Conservation (phyloP, 2,329 filamentous ascomycete genomes). For the Penicillium sp. region DNA sequence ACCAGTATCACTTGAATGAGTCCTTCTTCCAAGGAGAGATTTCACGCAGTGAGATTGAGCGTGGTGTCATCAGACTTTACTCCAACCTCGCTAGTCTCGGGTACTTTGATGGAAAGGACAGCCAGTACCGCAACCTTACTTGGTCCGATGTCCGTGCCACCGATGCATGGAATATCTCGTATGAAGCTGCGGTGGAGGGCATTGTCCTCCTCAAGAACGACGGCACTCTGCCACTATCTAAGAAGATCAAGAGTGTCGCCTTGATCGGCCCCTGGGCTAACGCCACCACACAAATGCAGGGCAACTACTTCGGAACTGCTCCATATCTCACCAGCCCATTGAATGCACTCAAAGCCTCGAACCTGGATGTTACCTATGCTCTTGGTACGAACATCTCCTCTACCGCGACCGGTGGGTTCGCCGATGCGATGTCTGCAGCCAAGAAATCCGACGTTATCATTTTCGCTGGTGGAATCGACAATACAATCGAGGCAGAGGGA, state of each 20-base stretch:
- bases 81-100: slow-evolving; percentile 57
- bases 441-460: slow-evolving; percentile 47
- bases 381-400: slow-evolving; percentile 44
- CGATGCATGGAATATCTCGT: slow-evolving; percentile 61
- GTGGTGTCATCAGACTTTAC: slow-evolving; percentile 56
- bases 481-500: slow-evolving; percentile 50
- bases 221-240: slow-evolving; percentile 53
- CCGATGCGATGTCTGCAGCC: slow-evolving; percentile 42
- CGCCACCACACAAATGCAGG: slow-evolving; percentile 63
- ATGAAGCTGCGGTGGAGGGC: slow-evolving; percentile 57
- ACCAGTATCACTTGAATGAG: slow-evolving; percentile 52
- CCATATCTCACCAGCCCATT: slow-evolving; percentile 63
- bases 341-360: slow-evolving; percentile 57
- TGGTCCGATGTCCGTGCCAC: slow-evolving; percentile 64
- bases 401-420: slow-evolving; percentile 39
- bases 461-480: slow-evolving; percentile 52
- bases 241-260: slow-evolving; percentile 52
- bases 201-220: slow-evolving; percentile 62
- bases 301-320: slow-evolving; percentile 64
- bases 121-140: slow-evolving; percentile 58
- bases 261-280: slow-evolving; percentile 66
- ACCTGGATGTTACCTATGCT: slow-evolving; percentile 55
- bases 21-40: slow-evolving; percentile 54
- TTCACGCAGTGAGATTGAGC: slow-evolving; percentile 55
- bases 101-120: slow-evolving; percentile 57